Evolutionary conservation across 2,329 filamentous ascomycete genomes (phyloP), one percentile per base, ranked within the genome.

Genomic region (Domatiomyces globalis): DNA sequence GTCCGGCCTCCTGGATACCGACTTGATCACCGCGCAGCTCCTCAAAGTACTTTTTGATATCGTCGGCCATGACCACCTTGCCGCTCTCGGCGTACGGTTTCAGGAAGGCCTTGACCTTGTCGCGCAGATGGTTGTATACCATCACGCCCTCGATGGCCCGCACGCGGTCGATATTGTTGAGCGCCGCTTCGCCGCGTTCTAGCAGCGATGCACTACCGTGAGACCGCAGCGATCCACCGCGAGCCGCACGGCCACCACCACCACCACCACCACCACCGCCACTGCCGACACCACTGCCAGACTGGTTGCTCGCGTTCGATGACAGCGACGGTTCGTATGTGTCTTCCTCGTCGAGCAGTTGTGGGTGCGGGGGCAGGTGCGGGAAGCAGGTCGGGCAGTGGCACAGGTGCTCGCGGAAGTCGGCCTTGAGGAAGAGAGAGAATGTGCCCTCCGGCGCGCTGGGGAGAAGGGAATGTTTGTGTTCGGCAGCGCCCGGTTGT

Each of bases 21-120:
- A 84, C 72, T 45, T 87, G 85, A 67, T 96, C 92, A 53, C 92
- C 92, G 56, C 92, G 78, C 60, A 98, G 69, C 71, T 92, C 90
- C 49, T 90, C 90, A 75, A 98, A 98, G 66, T 95, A 95, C 1
- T 80, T 80, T 68, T 95, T 98, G 68, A 98, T 92, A 68, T 96
- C 89, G 64, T 98, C 92, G 1, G 90, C 90, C 1, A 87, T 83
- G 19, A 98, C 89, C 0, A 86, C 82, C 66, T 85, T 73, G 1
- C 90, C 90, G 56, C 84, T 94, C 64, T 95, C 87, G 0, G 92
- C 92, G 65, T 95, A 98, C 44, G 94, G 85, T 68, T 89, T 81
- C 62, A 98, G 80, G 66, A 98, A 96, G 0, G 83, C 83, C 73
- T 90, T 95, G n/a, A 98, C 80, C 65, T 90, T 89, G 63, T 96